Evolutionary conservation across 1,139 yeast genomes (phyloP), one percentile per base, ranked within the genome.

Genomic region (Hyphopichia khmerensis): DNA sequence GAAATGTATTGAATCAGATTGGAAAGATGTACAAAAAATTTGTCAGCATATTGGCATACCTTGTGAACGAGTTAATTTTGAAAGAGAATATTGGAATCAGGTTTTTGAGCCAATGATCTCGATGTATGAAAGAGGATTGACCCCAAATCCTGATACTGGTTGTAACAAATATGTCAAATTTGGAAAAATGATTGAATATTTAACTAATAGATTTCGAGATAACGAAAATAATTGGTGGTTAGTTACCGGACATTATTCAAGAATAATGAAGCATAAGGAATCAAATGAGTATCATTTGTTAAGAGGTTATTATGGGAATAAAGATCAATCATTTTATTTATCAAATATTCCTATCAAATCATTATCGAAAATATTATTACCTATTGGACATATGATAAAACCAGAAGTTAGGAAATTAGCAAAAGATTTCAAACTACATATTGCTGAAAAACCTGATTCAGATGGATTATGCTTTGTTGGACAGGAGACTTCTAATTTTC

Each of bases 381-480:
- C 99, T 0, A 75, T 93, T 14, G 95, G 97, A 0, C 82, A 82
- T 51, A 72, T 78, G 45, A 70, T 80, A 15, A 93, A 93, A 61
- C 87, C 91, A 0, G 77, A 84, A 50, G 83, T 91, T 1, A 66
- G 99, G 19, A 64, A 72, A 23, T 51, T 87, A 35, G 98, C 99
- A 0, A 50, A 58, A n/a, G 54, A 67, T 1, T 64, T 67, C 41
- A 56, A 66, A 3, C 65, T 95, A 14, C 79, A 81, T 1, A 84
- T 87, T 1, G 89, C 93, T 1, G 61, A 67, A 15, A 91, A 91
- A 55, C 95, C 90, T 0, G 99, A 93, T 58, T 89, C 97, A 0
- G 96, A 89, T 58, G 99, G 99, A 0, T 72, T 93, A 11, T 93
- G 99, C 59, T 93, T 93, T 68, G 97, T 93, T 8, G 80, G 84